Conservation (phyloP, 495 filamentous ascomycete genomes). For the Extremus antarcticus region DNA sequence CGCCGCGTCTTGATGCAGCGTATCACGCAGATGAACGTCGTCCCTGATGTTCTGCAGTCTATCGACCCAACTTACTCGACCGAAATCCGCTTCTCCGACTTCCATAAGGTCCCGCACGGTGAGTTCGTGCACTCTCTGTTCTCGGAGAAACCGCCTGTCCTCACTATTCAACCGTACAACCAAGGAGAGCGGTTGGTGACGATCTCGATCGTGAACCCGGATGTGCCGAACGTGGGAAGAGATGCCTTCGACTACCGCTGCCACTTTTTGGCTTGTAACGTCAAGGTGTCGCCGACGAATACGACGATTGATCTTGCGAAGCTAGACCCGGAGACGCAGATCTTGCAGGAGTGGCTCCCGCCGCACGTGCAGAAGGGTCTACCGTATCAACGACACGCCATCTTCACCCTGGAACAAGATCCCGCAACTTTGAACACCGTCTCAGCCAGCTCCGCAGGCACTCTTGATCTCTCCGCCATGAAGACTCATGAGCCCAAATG, state of each 20-base stretch:
- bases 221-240: slow-evolving; percentile 71
- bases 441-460: slow-evolving; percentile 1
- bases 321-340: slow-evolving; percentile 45
- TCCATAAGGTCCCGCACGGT: slow-evolving; percentile 55
- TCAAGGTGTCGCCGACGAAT: slow-evolving; percentile 45
- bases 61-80: slow-evolving; percentile 72
- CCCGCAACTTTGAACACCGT: slow-evolving; percentile 16
- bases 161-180: slow-evolving; percentile 78
- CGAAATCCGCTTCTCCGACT: slow-evolving; percentile 60
- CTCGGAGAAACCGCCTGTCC: slow-evolving; percentile 57
- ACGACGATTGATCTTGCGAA: slow-evolving; percentile 43
- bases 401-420: slow-evolving; percentile 77
- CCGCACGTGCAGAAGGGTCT: slow-evolving; percentile 80
- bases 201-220: slow-evolving; percentile 75
- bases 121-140: slow-evolving; percentile 59
- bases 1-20: slow-evolving; percentile 70
- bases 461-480: slow-evolving; percentile 44
- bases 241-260: slow-evolving; percentile 69
- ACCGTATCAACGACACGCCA: slow-evolving; percentile 76
- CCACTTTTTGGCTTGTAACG: slow-evolving; percentile 71
- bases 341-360: slow-evolving; percentile 71
- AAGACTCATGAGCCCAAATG: slow-evolving; percentile 32
- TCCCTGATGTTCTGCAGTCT: slow-evolving; percentile 84
- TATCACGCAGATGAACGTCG: slow-evolving; percentile 74
- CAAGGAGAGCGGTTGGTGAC: slow-evolving; percentile 69